Evolutionary conservation across 495 filamentous ascomycete genomes (phyloP), one percentile per base, ranked within the genome.

Genomic region (Daldinia concentrica): DNA sequence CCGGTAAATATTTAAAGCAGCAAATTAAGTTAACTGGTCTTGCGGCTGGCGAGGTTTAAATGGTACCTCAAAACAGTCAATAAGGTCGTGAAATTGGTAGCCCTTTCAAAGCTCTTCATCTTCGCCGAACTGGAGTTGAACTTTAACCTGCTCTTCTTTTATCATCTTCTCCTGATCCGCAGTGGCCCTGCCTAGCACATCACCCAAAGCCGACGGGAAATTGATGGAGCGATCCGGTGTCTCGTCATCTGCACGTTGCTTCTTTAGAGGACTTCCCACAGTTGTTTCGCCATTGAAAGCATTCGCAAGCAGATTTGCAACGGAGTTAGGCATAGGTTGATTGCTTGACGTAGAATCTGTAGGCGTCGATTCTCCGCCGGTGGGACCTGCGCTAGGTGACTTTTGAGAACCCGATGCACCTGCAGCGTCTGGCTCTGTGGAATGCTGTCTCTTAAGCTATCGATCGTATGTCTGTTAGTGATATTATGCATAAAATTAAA

Each of bases 371-470:
- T 77, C 74, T 17, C 77, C 80, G 2, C 59, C 73, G 8, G 65
- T 66, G 24, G 73, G 74, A 9, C 64, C 75, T n/a, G 74, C 70
- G 68, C 76, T 79, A 1, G 81, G 81, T 6, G 80, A 83, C 58
- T 82, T 82, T n/a, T 76, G 63, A 6, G 78, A 75, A 64, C 75
- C 79, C 4, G 79, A 78, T 41, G 57, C 61, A 11, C 64, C 80
- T n/a, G 81, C 79, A 43, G 84, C 85, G 19, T 91, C 80, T 1
- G 90, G 91, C 27, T 96, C 94, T 34, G 89, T 89, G 0, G 95
- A 98, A 81, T 97, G 95, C 70, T 94, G 91, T 64, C 96, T 92
- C 87, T 99, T 99, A 37, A 98, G 88, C 95, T 98, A 77, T 69
- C 71, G 6, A 77, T 69, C 71, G 6, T 37, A 19, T 26, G 56